These are phyloP conservation scores for Gigaspora rosea DNA, from an alignment of 192 early-diverging fungal genomes.

Conservation along the genomic window DNA sequence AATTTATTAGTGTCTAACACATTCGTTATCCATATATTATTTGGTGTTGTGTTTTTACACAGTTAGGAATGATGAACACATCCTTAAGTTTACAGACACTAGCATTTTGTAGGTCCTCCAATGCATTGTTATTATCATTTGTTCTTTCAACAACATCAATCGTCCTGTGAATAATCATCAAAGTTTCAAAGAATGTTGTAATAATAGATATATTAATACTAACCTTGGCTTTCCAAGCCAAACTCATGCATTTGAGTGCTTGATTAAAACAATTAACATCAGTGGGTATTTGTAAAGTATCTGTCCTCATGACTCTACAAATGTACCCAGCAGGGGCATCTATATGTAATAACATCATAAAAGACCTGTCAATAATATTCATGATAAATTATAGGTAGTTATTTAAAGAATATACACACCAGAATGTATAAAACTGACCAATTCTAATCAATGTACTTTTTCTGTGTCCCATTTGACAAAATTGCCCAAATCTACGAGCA, in stretches of 20 bases:
- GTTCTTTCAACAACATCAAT: conserved; percentile 23
- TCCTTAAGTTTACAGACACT: conserved; percentile 13
- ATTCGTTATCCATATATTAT: conserved; percentile 6
- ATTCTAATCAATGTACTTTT: background rate
- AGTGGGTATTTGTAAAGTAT: conserved; percentile 13
- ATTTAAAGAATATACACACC: background rate
- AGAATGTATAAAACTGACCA: conserved; percentile 14
- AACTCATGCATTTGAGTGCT: background rate
- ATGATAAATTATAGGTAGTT: background rate
- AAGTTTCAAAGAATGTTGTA: background rate
- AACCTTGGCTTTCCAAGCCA: conserved; percentile 32
- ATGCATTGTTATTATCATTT: conserved; percentile 7
- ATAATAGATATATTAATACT: conserved; percentile 9
- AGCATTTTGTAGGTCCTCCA: conserved; percentile 22
- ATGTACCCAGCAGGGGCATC: conserved; percentile 31
- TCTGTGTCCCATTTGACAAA: background rate
- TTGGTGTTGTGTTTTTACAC: conserved; percentile 16
- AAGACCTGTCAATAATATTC: background rate
- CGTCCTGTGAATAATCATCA: conserved; percentile 18
- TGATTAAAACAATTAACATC: conserved; percentile 6
- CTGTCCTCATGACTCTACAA: conserved; percentile 6
- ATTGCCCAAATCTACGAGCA: conserved; percentile 30
- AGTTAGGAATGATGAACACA: conserved; percentile 23
- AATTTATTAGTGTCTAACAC: too few species aligned
- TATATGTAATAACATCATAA: conserved; percentile 19